Base-by-base conservation (phyloP, 768 basidiomycete genomes). In the Kwoniella heveanensis region DNA sequence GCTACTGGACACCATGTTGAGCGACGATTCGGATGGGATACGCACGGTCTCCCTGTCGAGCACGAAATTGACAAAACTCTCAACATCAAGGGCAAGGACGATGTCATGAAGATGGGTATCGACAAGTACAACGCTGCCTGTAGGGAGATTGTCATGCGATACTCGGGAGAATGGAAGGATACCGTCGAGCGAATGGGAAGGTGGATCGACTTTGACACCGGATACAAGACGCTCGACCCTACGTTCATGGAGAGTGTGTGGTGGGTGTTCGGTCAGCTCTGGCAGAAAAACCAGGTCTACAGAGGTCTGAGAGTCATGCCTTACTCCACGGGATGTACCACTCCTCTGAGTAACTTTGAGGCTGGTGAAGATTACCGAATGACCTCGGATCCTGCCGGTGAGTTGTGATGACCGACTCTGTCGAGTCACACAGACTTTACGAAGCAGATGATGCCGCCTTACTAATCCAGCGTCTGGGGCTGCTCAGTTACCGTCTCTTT, bases 121-220 rank as follows among this genome's bases (percentile, higher is more conserved):
- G 91, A 89, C 82, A 90, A 89, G 73, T 99, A 99, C 85, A 99
- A 99, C 80, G 92, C 86, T 5, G 93, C 97, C 79, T 99, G 96
- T 77, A 87, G 95, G 32, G 86, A 87, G 64, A 98, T 98, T 78
- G 95, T 98, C 73, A 97, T 99, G 94, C 86, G 92, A 54, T 98
- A 98, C 79, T 85, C 94, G 1, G 85, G 86, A 7, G 94, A 98
- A 77, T 99, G 96, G 96, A 88, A 93, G 53, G 77, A 82, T 36
- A 98, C 94, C 3, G 95, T 99, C 57, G 94, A 96, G 80, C 87
- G 96, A 67, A 94, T 98, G 89, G 96, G 95, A 32, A 88, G 96
- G 67, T 99, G 96, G 96, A 98, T 99, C 82, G 96, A 99, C 81
- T 99, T 99, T 72, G 96, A 99, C 81, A 91, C 97, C 72, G 96